phyloP scores from a whole-genome alignment of 352 stramenopile species.

The Phytopythium vexans region DNA sequence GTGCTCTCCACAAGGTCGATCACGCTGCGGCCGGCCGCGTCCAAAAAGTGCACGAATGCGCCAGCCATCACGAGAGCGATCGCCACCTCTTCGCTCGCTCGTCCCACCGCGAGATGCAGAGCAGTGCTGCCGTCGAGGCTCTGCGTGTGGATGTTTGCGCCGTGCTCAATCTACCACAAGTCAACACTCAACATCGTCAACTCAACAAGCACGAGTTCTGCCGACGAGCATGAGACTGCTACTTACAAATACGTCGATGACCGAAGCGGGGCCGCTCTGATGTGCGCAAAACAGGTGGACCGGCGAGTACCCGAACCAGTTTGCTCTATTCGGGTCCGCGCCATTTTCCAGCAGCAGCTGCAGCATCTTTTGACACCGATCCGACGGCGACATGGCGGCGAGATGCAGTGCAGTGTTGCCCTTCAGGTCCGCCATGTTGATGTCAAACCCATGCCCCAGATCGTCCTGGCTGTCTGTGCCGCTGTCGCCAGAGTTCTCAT shows the following conservation, averaged over 20 bases:
- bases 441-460: conserved; percentile 39
- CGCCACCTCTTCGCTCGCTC: conserved; percentile 67
- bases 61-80: conserved; percentile 71
- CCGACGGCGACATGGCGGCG: conserved; percentile 77
- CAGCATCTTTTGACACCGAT: conserved; percentile 81
- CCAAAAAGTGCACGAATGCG: conserved; percentile 73
- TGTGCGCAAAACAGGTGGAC: conserved; percentile 86
- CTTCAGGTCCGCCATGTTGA: conserved; percentile 82
- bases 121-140: conserved; percentile 84
- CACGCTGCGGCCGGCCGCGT: conserved; percentile 77
- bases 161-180: conserved; percentile 70
- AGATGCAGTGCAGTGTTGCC: conserved; percentile 81
- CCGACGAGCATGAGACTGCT: neutral
- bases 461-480: conserved; percentile 7
- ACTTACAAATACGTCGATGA: conserved; percentile 84
- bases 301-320: conserved; percentile 87
- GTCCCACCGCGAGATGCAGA: conserved; percentile 72
- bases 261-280: conserved; percentile 58
- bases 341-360: conserved; percentile 80
- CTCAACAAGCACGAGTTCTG: neutral
- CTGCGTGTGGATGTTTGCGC: conserved; percentile 71
- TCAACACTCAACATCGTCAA: neutral
- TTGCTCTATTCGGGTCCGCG: conserved; percentile 64
- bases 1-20: conserved; percentile 82
- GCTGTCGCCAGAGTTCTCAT: conserved; percentile 3